Evolutionary conservation across 2,329 filamentous ascomycete species (phyloP), one percentile per base, ranked within the genome.

Genomic region (Neobulgaria alba): DNA sequence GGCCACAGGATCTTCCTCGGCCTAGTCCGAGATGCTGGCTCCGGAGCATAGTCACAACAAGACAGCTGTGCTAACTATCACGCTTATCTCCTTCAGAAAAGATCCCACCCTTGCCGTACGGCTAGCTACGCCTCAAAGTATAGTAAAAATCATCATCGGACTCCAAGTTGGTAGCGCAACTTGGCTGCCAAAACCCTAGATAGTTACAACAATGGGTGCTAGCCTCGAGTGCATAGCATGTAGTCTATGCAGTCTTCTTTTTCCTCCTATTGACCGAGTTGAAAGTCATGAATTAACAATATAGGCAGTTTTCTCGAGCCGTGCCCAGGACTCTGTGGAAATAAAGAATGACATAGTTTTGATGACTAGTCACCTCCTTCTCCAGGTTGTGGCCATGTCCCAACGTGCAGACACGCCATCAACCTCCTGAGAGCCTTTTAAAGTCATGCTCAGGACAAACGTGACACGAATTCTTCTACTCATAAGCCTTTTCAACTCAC

Each of bases 21-120:
- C 69, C 69, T 55, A 73, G 68, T 71, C 69, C 69, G 63, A 68
- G 67, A 68, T 55, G 69, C 69, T 73, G 69, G 69, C 69, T 72
- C 65, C 68, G 66, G 69, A 68, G 70, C 69, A 71, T 70, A 70
- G 67, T 69, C 56, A 61, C 64, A 47, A 41, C 41, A 43, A 41
- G 36, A 55, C 53, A 63, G 12, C 23, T 26, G 23, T 63, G 50
- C 67, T 70, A 70, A 71, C 67, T 73, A 73, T 72, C 69, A 66
- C 69, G 68, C 67, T 71, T 73, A 57, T 72, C 69, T 67, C 68
- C 67, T 72, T 72, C 68, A 71, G 68, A 71, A 69, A 69, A 63
- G 62, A 48, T 45, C 39, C 47, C 50, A 44, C 43, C 34, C 36
- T 39, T 39, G 36, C 34, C 31, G 19, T 40, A 37, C 30, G 15